Base-by-base conservation (phyloP, 2,329 filamentous ascomycete species). In the Aspergillus sp. region DNA sequence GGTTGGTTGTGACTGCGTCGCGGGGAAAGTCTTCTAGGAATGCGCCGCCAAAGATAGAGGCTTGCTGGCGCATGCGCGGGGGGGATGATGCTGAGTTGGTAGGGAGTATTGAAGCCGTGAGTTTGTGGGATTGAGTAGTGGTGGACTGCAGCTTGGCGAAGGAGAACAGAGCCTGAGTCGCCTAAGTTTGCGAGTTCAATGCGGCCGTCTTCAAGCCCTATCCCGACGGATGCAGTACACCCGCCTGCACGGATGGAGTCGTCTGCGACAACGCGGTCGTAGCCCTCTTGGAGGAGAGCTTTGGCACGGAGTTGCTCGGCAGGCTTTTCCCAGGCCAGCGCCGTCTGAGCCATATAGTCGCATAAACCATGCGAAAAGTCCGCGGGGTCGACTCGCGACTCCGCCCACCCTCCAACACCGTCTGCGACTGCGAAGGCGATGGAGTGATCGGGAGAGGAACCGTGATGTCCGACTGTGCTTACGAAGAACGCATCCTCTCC, bases 401-500 rank as follows among this genome's bases (percentile, higher is more conserved):
- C 90, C 62, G 89, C 86, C 93, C 95, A 99, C 36, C 95, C 95
- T 48, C 95, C 95, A 0, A 99, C 95, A 11, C 95, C 95, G 72
- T 99, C 95, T 53, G 93, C 92, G 22, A 99, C 85, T 17, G 91
- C 95, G 65, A 99, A 88, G 0, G 93, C 91, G 11, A 96, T 84
- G 7, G 67, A 62, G 9, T 64, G 63, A 41, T 48, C 15, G 2
- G 36, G 12, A 22, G 51, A 22, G 4, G 66, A 60, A 42, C 68
- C 61, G 41, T 86, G 82, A 38, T 86, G 84, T 51, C 89, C 90
- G n/a, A 97, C 80, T 22, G 87, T 85, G 69, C 89, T 85, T 66
- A 95, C 89, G 76, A 99, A 99, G 79, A 97, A 98, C 57, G 95
- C 91, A 81, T 99, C 95, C 76, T 99, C 93, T 15, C 95, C 95